phyloP scores from a whole-genome alignment of 2,329 filamentous ascomycete species.

The Colletotrichum chrysophilum region DNA sequence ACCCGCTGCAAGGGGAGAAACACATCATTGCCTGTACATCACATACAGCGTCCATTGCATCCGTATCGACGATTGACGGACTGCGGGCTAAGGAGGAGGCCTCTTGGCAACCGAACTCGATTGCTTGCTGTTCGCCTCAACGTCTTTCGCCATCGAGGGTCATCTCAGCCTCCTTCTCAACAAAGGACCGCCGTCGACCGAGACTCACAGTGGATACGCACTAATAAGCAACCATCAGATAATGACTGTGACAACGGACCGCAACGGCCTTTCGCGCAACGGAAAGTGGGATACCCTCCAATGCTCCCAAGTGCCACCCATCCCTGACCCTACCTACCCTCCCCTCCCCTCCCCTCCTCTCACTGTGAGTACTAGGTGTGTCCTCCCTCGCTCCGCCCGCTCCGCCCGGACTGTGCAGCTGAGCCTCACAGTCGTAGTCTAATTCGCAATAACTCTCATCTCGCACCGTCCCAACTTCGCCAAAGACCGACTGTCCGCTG shows the following conservation, averaged over 20 bases:
- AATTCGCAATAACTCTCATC: neutral
- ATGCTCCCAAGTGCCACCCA: neutral
- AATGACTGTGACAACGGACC: neutral
- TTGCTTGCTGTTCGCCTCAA: neutral
- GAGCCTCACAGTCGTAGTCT: slow-evolving; percentile 7
- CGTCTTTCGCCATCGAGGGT: neutral
- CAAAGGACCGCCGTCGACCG: neutral
- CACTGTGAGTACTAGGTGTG: neutral
- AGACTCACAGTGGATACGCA: neutral
- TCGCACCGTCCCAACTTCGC: neutral
- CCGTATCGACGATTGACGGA: neutral
- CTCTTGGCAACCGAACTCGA: neutral
- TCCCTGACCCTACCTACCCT: neutral
- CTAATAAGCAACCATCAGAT: neutral
- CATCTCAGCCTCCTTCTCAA: neutral
- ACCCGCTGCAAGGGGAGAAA: neutral
- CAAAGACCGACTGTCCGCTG: neutral
- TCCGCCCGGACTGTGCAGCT: slow-evolving; percentile 5
- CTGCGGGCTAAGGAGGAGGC: neutral
- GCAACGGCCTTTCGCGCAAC: neutral
- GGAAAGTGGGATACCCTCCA: neutral
- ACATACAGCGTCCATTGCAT: neutral
- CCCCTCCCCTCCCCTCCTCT: neutral
- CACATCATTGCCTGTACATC: neutral
- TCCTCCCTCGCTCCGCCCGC: neutral